These are phyloP conservation scores for Hanseniaspora singularis DNA, from an alignment of 805 yeast species.

Conservation along the genomic window DNA sequence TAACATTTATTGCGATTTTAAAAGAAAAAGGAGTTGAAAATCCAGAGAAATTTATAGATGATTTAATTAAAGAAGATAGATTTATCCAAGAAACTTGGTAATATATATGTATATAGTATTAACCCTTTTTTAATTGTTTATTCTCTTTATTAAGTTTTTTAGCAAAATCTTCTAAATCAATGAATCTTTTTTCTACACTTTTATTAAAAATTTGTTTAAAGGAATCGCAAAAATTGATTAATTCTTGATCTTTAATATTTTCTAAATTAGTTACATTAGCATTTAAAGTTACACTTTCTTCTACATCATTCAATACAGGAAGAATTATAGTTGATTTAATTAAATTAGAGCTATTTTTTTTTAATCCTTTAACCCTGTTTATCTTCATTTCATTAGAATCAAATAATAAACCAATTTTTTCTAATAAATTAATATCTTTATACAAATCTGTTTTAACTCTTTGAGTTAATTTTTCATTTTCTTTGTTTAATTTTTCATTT, in stretches of 20 bases:
- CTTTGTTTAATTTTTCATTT: slow-evolving; percentile 25
- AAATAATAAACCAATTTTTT: slow-evolving; percentile 59
- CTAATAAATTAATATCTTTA: slow-evolving; percentile 47
- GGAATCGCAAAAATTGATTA: slow-evolving; percentile 18
- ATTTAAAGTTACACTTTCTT: too few species aligned
- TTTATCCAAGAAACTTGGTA: slow-evolving; percentile 89
- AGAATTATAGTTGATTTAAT: slow-evolving; percentile 27
- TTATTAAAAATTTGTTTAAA: slow-evolving; percentile 24
- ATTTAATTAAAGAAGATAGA: slow-evolving; percentile 51
- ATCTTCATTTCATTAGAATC: slow-evolving; percentile 34
- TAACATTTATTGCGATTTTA: slow-evolving; percentile 60
- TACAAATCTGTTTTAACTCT: slow-evolving; percentile 55
- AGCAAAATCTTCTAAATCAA: slow-evolving; percentile 82
- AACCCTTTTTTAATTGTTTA: slow-evolving; percentile 34
- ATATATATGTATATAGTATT: too few species aligned
- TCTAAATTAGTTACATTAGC: slow-evolving; percentile 20
- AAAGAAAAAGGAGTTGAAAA: slow-evolving; percentile 32
- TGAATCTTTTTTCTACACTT: slow-evolving; percentile 60
- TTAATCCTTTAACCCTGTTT: slow-evolving; percentile 69
- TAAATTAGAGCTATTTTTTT: slow-evolving; percentile 31
- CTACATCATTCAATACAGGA: too few species aligned
- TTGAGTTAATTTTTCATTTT: slow-evolving; percentile 54
- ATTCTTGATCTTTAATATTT: slow-evolving; percentile 17
- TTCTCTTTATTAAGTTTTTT: slow-evolving; percentile 70
- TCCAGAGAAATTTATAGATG: slow-evolving; percentile 41